Conservation (phyloP, 208 protist species). For the Phytomonas francai region DNA sequence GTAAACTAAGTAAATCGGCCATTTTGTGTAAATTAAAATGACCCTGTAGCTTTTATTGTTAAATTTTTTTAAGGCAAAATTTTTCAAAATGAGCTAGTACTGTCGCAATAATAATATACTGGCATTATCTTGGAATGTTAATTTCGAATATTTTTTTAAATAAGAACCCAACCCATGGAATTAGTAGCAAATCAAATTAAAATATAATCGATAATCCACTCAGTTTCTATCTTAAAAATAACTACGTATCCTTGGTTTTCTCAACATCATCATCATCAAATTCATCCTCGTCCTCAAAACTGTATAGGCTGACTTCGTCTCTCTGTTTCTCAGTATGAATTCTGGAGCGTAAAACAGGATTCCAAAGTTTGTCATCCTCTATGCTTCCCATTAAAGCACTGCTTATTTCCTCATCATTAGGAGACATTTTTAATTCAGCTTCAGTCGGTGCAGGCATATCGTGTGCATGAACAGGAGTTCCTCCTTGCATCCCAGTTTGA, state of each 20-base stretch:
- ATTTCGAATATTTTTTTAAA: background rate
- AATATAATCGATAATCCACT: background rate
- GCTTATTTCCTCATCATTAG: constrained; percentile 76
- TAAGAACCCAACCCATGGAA: background rate
- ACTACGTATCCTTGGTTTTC: background rate
- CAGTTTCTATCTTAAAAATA: background rate
- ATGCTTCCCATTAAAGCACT: constrained; percentile 86
- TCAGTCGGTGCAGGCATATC: constrained; percentile 74
- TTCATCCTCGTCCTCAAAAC: constrained; percentile 84
- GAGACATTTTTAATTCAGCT: constrained; percentile 61
- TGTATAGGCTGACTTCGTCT: constrained; percentile 61
- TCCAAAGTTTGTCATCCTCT: constrained; percentile 88
- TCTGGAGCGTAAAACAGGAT: constrained; percentile 69
- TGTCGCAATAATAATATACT: constrained; percentile 7
- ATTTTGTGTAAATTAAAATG: constrained; percentile 23
- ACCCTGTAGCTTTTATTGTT: background rate
- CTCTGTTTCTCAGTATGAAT: constrained; percentile 46
- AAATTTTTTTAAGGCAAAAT: constrained; percentile 4
- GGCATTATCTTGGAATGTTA: background rate
- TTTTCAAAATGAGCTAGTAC: background rate
- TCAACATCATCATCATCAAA: constrained; percentile 6
- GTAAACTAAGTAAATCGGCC: constrained; percentile 93
- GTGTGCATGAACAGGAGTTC: constrained; percentile 71
- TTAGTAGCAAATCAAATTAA: background rate
- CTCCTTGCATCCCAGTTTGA: constrained; percentile 73